Evolutionary conservation across 2,329 filamentous ascomycete species (phyloP).

Genomic region (Fusarium nodosum): DNA sequence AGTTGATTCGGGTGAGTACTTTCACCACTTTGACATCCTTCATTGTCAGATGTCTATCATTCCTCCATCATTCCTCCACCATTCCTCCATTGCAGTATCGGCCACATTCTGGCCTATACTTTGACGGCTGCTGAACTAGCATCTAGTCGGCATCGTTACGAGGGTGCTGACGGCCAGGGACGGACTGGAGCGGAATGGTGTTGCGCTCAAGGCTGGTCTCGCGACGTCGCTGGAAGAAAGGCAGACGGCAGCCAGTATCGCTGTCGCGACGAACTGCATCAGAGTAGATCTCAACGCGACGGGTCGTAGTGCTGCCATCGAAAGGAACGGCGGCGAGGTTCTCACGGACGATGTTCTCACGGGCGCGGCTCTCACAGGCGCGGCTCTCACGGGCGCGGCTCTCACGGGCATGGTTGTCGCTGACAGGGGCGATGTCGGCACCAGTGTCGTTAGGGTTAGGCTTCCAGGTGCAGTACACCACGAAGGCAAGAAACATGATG

Average conservation of each 20-base stretch:
- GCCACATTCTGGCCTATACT: background rate
- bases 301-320: background rate
- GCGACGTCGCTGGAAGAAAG: background rate
- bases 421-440: background rate
- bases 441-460: background rate
- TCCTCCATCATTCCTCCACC: background rate
- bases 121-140: background rate
- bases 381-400: too few relatives aligned
- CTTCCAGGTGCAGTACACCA: conserved; percentile 5
- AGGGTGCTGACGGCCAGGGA: background rate
- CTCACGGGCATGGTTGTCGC: background rate
- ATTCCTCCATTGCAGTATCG: background rate
- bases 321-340: background rate
- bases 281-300: background rate
- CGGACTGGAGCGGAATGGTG: background rate
- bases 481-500: background rate
- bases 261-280: background rate
- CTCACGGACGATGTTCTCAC: too few relatives aligned
- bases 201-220: background rate
- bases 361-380: too few relatives aligned
- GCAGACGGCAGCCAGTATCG: background rate
- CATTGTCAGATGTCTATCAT: background rate
- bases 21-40: background rate
- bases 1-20: background rate
- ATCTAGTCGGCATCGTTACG: background rate